Percentiles rank a stretch among this genome's conserved stretches.
Conservation (phyloP, 2,329 filamentous ascomycete species). For the Fusarium domesticum region DNA sequence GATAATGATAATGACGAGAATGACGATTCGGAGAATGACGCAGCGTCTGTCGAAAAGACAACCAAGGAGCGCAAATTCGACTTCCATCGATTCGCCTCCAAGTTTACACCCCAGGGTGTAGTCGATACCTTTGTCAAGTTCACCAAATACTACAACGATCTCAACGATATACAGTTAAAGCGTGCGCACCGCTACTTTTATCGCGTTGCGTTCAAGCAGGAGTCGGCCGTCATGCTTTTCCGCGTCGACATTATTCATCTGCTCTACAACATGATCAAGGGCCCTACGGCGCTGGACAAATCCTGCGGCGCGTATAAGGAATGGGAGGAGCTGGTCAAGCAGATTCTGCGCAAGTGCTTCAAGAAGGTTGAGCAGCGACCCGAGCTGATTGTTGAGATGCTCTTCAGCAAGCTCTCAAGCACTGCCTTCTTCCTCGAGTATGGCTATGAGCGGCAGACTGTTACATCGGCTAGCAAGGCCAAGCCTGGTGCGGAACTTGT, state of each 20-base stretch:
- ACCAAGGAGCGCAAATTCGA: constrained; percentile 89
- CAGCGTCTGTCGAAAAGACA: constrained; percentile 64
- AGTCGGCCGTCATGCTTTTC: constrained; percentile 84
- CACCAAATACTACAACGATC: constrained; percentile 74
- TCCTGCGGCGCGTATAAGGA: constrained; percentile 70
- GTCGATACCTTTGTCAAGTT: constrained; percentile 87
- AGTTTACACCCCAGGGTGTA: constrained; percentile 79
- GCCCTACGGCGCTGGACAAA: constrained; percentile 71
- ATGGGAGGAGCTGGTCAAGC: constrained; percentile 85
- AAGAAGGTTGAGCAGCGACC: constrained; percentile 84
- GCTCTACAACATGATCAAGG: constrained; percentile 89
- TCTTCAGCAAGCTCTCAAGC: constrained; percentile 87
- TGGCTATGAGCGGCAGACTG: constrained; percentile 81
- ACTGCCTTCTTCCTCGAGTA: constrained; percentile 88
- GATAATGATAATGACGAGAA: constrained; percentile 56
- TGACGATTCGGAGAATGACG: constrained; percentile 70
- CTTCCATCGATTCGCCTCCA: constrained; percentile 76
- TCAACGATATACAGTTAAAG: constrained; percentile 78
- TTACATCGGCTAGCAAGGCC: constrained; percentile 56
- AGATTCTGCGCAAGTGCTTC: constrained; percentile 76
- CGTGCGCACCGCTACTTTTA: constrained; percentile 93
- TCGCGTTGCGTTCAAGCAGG: constrained; percentile 89
- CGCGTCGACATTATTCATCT: constrained; percentile 86
- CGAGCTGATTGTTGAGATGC: constrained; percentile 82
- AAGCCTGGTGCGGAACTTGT: constrained; percentile 78